Evolutionary conservation across 176 grass and related monocot genomes (phyloP).

Genomic region (Triticum dicoccoides): DNA sequence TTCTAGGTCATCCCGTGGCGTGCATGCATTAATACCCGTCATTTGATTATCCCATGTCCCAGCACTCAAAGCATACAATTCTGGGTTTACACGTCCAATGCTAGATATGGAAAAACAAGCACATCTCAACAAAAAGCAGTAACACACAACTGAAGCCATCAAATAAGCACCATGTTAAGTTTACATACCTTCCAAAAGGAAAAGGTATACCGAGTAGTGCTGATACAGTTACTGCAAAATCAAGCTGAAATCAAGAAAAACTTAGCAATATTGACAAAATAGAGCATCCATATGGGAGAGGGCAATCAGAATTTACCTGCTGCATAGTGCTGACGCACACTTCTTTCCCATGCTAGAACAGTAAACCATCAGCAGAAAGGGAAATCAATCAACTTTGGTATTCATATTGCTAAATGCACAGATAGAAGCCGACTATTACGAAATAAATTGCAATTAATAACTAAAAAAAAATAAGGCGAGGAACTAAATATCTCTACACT

Average conservation of each 20-base stretch:
- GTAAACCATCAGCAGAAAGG: constrained; percentile 33
- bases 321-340: constrained; percentile 81
- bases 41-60: constrained; percentile 65
- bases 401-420: constrained; percentile 13
- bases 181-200: constrained; percentile 91
- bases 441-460: constrained; percentile 15
- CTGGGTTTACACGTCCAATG: constrained; percentile 88
- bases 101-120: constrained; percentile 45
- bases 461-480: background rate
- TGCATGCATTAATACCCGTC: constrained; percentile 33
- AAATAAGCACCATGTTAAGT: constrained; percentile 27
- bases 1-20: constrained; percentile 54
- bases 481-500: constrained; percentile 16
- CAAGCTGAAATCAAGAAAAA: constrained; percentile 65
- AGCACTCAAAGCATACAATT: constrained; percentile 81
- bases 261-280: constrained; percentile 24
- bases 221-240: constrained; percentile 91
- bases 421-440: constrained; percentile 15
- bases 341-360: constrained; percentile 68
- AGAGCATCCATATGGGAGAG: constrained; percentile 23
- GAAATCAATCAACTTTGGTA: constrained; percentile 33
- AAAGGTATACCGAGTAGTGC: constrained; percentile 95
- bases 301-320: constrained; percentile 50
- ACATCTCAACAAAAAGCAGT: constrained; percentile 21
- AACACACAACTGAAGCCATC: constrained; percentile 17